phyloP scores from a whole-genome alignment of 2,329 filamentous ascomycete species.

The Pyricularia grisea region DNA sequence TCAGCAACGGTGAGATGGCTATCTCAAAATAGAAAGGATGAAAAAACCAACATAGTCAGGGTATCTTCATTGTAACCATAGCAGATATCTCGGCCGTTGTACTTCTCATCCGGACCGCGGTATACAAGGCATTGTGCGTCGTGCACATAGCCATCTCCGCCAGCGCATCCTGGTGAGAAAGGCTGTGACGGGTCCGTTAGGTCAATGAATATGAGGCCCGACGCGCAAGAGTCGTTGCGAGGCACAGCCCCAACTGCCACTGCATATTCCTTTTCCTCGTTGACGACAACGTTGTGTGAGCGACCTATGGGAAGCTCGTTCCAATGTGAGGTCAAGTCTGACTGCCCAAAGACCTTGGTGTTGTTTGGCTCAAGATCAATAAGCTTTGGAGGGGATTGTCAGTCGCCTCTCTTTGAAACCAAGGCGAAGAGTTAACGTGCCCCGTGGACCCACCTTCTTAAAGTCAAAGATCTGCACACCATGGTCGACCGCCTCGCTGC shows the following conservation, averaged over 20 bases:
- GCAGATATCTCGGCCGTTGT: conserved; percentile 41
- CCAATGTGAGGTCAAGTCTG: conserved; percentile 3
- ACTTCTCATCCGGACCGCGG: conserved; percentile 38
- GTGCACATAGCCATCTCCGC: conserved; percentile 50
- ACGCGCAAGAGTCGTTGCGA: conserved; percentile 14
- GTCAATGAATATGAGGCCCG: conserved; percentile 45
- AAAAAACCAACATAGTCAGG: conserved; percentile 25
- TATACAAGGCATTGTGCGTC: conserved; percentile 50
- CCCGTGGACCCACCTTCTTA: conserved; percentile 40
- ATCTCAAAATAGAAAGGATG: too few species aligned
- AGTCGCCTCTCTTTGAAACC: neutral
- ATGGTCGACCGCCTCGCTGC: conserved; percentile 34
- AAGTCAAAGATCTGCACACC: conserved; percentile 56
- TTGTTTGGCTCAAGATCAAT: conserved; percentile 31
- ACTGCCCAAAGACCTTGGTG: conserved; percentile 11
- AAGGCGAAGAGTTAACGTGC: conserved; percentile 14
- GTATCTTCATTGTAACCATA: conserved; percentile 46
- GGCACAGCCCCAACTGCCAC: conserved; percentile 32
- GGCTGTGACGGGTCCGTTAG: conserved; percentile 43
- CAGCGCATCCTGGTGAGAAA: conserved; percentile 41
- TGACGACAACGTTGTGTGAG: conserved; percentile 4
- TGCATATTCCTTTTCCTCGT: conserved; percentile 23
- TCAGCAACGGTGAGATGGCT: too few species aligned
- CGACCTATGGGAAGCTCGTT: conserved; percentile 4
- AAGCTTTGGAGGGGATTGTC: conserved; percentile 23